Evolutionary conservation across 169 alveolate genomes (phyloP).

Genomic region (Cryptosporidium canis): DNA sequence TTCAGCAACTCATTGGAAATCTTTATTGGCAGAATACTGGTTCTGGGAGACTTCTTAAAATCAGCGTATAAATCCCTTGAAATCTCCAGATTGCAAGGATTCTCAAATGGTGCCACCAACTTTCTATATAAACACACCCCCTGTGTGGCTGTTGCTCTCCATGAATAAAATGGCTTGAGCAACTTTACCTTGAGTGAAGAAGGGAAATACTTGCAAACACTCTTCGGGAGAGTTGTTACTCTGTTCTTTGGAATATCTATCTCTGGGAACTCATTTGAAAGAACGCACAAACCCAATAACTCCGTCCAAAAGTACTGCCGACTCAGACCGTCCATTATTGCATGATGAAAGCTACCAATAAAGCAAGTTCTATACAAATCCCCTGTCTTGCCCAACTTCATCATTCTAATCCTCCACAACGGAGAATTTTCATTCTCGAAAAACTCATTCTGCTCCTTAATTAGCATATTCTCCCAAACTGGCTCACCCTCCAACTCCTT

Average conservation of each 20-base stretch:
- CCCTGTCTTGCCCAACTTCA: slow-evolving; percentile 15
- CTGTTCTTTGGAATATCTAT: slow-evolving; percentile 30
- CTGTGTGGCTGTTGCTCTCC: slow-evolving; percentile 72
- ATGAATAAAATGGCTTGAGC: slow-evolving; percentile 60
- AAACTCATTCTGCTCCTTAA: slow-evolving; percentile 61
- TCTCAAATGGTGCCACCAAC: slow-evolving; percentile 68
- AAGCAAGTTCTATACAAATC: slow-evolving; percentile 72
- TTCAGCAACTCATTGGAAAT: slow-evolving; percentile 1
- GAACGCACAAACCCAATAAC: slow-evolving; percentile 49
- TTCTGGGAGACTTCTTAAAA: slow-evolving; percentile 61
- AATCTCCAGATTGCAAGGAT: slow-evolving; percentile 48
- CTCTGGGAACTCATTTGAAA: slow-evolving; percentile 49
- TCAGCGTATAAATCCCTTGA: slow-evolving; percentile 72
- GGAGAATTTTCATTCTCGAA: slow-evolving; percentile 55
- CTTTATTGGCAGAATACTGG: slow-evolving; percentile 62
- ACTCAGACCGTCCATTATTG: slow-evolving; percentile 78
- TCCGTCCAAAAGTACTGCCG: slow-evolving; percentile 79
- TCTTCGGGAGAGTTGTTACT: slow-evolving; percentile 42
- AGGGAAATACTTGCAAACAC: slow-evolving; percentile 66
- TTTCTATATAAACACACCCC: slow-evolving; percentile 69
- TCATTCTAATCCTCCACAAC: slow-evolving; percentile 62
- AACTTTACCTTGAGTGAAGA: slow-evolving; percentile 52
- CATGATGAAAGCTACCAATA: slow-evolving; percentile 78
- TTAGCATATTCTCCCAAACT: slow-evolving; percentile 47
- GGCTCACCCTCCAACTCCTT: slow-evolving; percentile 5